Percentiles rank a stretch among this genome's conserved stretches.
These are phyloP conservation scores for Hypericum androsaemum DNA, from an alignment of 345 rosid species.

Conservation along the genomic window DNA sequence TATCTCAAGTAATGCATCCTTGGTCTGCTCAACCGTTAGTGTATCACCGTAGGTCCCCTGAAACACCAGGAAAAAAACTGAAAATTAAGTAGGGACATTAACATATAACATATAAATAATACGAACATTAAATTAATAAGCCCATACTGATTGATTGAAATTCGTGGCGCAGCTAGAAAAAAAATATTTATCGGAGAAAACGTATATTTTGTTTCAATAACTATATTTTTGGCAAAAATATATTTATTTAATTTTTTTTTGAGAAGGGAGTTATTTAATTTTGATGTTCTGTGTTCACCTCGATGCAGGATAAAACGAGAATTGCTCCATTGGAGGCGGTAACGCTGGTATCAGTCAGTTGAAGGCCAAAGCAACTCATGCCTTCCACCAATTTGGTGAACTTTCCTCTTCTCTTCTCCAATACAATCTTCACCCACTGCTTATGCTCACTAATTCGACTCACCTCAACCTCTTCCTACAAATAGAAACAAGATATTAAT, in stretches of 20 bases:
- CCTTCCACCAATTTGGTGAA: slow-evolving; percentile 55
- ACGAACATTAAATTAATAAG: not conserved
- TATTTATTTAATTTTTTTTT: not conserved
- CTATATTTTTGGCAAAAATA: not conserved
- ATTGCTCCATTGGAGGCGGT: slow-evolving; percentile 45
- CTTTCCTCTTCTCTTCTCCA: slow-evolving; percentile 44
- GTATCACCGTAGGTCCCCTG: slow-evolving; percentile 30
- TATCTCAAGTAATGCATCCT: slow-evolving; percentile 32
- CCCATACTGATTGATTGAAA: not conserved
- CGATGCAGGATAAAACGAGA: slow-evolving; percentile 46
- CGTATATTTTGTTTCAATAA: not conserved
- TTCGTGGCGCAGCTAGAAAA: not conserved
- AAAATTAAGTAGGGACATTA: not conserved
- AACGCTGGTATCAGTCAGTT: slow-evolving; percentile 44
- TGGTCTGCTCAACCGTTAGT: slow-evolving; percentile 20
- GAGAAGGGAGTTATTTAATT: too few relatives aligned
- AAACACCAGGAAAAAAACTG: slow-evolving; percentile 2
- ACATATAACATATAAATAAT: not conserved
- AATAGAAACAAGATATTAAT: not conserved
- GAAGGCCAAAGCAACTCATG: slow-evolving; percentile 40
- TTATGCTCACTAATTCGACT: slow-evolving; percentile 36
- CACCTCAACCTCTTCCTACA: slow-evolving; percentile 58
- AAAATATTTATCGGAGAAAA: too few relatives aligned
- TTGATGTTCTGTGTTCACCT: slow-evolving; percentile 21
- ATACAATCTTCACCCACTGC: slow-evolving; percentile 57